Percentiles rank a stretch among this genome's conserved stretches.
Conservation (phyloP, 2,329 filamentous ascomycete genomes). For the Sporothrix inflata region DNA sequence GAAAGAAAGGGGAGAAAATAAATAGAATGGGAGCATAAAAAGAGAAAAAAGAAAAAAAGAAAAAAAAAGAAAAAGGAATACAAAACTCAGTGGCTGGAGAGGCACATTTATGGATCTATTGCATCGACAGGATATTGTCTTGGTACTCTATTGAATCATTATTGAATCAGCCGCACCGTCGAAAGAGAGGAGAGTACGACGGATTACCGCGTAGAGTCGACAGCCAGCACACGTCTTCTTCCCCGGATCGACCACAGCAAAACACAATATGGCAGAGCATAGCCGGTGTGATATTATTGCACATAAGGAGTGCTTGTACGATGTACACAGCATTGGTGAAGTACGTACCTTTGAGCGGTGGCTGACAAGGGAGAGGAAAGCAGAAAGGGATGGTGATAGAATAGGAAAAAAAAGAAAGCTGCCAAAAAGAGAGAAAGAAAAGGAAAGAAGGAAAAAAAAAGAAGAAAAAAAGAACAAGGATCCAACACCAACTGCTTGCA, state of each 20-base stretch:
- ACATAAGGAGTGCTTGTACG: neutral
- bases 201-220: too few species aligned
- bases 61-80: neutral
- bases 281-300: slow-evolving; percentile 1
- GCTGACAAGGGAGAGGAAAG: slow-evolving; percentile 13
- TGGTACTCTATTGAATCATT: neutral
- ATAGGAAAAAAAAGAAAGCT: neutral
- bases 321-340: neutral
- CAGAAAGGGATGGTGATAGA: neutral
- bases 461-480: neutral
- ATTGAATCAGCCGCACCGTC: neutral
- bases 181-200: too few species aligned
- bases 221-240: neutral
- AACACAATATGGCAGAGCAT: slow-evolving; percentile 10
- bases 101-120: neutral
- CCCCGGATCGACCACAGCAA: slow-evolving; percentile 9
- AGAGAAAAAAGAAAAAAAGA: neutral
- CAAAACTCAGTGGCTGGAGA: neutral
- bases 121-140: slow-evolving; percentile 6
- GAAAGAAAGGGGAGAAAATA: neutral
- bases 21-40: too few species aligned
- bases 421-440: neutral
- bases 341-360: neutral
- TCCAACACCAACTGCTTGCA: neutral
- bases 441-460: neutral